Base-by-base conservation (phyloP, 1,284 basidiomycete genomes). In the Ceratobasidium sp. region DNA sequence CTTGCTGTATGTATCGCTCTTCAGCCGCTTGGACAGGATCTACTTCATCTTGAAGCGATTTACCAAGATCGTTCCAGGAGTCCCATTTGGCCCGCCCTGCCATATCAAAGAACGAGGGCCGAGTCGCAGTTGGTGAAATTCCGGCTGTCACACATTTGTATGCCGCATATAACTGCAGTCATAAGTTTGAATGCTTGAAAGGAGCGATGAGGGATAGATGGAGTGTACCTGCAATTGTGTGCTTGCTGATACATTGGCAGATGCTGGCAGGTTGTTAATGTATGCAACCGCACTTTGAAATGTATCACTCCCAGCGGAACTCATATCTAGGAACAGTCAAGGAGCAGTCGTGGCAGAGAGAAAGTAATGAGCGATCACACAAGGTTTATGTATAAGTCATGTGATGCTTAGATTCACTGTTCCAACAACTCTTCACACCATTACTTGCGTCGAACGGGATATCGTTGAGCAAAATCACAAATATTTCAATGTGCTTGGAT, bases 61-160 rank as follows among this genome's bases (percentile, higher is more conserved):
- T 77, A 22, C 77, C 67, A 1, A 67, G 76, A 5, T 80, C 75
- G 34, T 77, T 82, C 92, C 93, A 96, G 0, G 92, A 90, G 76
- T 95, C 93, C 89, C 92, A 93, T 78, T 96, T 96, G 1, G 93
- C 92, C 34, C 92, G 82, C 1, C 87, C 89, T 1, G 89, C 84
- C 76, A 91, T 84, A 72, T 92, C 92, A 75, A 95, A 92, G 32
- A 96, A 82, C 4, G 90, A 91, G 0, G 94, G 94, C 1, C 90
- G 85, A 2, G 86, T 76, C 6, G 80, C 81, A 38, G 79, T 81
- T 22, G 92, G 87, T n/a, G 73, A 75, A 13, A 83, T 76, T 0
- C 86, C 83, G 22, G 85, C 82, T 6, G 87, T 91, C 27, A 92
- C 78, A 76, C 82, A 85, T 78, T 96, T 96, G 87, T 86, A 96